phyloP scores from a whole-genome alignment of 192 early-diverging fungal species.

The Mycoemilia scoparia region DNA sequence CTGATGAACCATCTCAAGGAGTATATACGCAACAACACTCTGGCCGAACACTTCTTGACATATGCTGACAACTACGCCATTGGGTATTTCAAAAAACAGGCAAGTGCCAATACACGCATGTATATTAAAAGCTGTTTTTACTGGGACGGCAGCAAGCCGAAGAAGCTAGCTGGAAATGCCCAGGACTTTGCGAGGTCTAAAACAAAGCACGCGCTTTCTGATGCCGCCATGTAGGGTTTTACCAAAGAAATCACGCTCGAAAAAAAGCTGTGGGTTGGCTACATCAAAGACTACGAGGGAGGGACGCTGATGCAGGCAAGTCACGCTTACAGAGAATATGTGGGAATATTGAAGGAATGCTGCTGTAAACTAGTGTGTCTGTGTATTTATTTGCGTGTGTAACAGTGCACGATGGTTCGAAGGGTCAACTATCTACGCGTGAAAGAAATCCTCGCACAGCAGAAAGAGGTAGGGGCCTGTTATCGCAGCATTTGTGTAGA shows the following conservation, averaged over 20 bases:
- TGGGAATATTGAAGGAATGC: background rate
- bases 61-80: constrained; percentile 99
- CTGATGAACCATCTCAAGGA: constrained; percentile 95
- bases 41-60: constrained; percentile 76
- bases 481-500: too few relatives aligned
- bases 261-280: constrained; percentile 84
- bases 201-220: too few relatives aligned
- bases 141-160: background rate
- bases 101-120: constrained; percentile 20
- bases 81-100: constrained; percentile 95
- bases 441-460: constrained; percentile 48
- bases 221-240: constrained; percentile 77
- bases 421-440: constrained; percentile 70
- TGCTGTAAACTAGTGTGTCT: background rate
- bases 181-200: too few relatives aligned
- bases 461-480: constrained; percentile 38
- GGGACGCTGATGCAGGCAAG: constrained; percentile 82
- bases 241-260: constrained; percentile 94
- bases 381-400: constrained; percentile 2
- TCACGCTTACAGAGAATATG: too few relatives aligned
- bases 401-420: constrained; percentile 77
- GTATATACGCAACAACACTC: constrained; percentile 54
- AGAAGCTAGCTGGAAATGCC: background rate
- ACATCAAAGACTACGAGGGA: constrained; percentile 99
- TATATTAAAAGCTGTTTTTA: background rate